These are phyloP conservation scores for Metschnikowia chrysomelidarum DNA, from an alignment of 805 yeast genomes.

Conservation along the genomic window DNA sequence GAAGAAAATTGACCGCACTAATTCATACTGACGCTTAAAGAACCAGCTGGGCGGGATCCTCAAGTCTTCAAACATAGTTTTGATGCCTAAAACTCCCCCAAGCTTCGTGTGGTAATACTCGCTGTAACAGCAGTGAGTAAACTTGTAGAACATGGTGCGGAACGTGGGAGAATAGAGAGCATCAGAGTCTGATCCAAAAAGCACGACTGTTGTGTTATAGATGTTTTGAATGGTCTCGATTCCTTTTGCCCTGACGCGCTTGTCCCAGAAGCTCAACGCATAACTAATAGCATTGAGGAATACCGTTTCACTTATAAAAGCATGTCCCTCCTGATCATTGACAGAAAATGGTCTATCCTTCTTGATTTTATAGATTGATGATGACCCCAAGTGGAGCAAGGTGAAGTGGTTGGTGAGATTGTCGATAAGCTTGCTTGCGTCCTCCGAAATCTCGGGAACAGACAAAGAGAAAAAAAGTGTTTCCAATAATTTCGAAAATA, in stretches of 20 bases:
- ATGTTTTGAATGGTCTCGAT: constrained; percentile 61
- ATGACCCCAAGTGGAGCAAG: constrained; percentile 71
- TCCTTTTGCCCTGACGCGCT: constrained; percentile 70
- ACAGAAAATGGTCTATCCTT: constrained; percentile 70
- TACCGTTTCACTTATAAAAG: constrained; percentile 64
- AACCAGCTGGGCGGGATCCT: constrained; percentile 72
- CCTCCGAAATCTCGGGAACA: constrained; percentile 65
- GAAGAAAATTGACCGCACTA: constrained; percentile 82
- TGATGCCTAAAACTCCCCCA: constrained; percentile 86
- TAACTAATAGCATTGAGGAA: constrained; percentile 72
- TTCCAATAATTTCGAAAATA: constrained; percentile 63
- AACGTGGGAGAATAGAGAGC: constrained; percentile 73
- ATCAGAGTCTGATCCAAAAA: constrained; percentile 67
- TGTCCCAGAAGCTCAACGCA: constrained; percentile 76
- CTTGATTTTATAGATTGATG: constrained; percentile 65
- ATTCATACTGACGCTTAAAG: constrained; percentile 73
- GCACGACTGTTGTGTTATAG: constrained; percentile 54
- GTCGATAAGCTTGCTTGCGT: constrained; percentile 59
- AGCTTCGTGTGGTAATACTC: constrained; percentile 82
- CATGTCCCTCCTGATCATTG: constrained; percentile 75
- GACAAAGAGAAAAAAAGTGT: constrained; percentile 75
- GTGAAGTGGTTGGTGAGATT: constrained; percentile 78
- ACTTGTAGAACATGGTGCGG: constrained; percentile 71
- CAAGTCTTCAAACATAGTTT: constrained; percentile 66
- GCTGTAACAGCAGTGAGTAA: constrained; percentile 89